These are phyloP conservation scores for Athelia sp. DNA, from an alignment of 1,284 basidiomycete species.

Conservation along the genomic window DNA sequence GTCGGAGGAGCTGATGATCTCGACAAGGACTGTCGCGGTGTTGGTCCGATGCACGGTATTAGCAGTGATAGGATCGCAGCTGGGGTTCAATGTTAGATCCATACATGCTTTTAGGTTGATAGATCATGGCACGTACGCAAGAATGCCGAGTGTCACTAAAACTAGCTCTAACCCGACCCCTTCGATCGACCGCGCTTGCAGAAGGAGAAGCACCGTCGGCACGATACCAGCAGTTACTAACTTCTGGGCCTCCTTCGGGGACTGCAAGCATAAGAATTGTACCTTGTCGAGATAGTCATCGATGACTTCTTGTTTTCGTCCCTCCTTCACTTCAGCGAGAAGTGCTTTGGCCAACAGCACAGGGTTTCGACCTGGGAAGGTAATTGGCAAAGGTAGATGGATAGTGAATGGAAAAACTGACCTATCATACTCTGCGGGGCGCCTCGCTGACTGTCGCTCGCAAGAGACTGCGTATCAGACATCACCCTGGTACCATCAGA, in stretches of 20 bases:
- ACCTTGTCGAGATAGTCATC: constrained; percentile 18
- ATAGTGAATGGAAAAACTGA: too few relatives aligned
- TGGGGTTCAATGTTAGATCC: constrained; percentile 1
- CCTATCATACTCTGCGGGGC: not conserved
- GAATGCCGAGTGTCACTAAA: constrained; percentile 16
- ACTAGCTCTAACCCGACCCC: constrained; percentile 18
- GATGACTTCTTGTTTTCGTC: constrained; percentile 16
- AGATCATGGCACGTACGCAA: constrained; percentile 16
- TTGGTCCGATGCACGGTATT: constrained; percentile 18
- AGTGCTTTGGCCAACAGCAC: constrained; percentile 20
- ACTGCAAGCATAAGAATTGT: constrained; percentile 12
- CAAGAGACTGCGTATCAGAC: not conserved
- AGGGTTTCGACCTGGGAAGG: constrained; percentile 10
- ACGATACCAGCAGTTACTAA: constrained; percentile 20
- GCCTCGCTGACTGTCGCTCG: not conserved
- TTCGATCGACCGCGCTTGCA: constrained; percentile 19
- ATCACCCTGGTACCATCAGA: not conserved
- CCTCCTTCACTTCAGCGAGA: constrained; percentile 17
- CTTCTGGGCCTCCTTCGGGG: constrained; percentile 18
- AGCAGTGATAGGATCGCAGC: constrained; percentile 19
- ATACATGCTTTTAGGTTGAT: not conserved
- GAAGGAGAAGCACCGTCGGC: constrained; percentile 16
- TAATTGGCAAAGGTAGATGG: too few relatives aligned
- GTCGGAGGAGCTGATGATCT: constrained; percentile 14
- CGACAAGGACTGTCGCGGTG: constrained; percentile 15